Evolutionary conservation across 2,329 filamentous ascomycete genomes (phyloP).

Genomic region (Trichoderma polysporum): DNA sequence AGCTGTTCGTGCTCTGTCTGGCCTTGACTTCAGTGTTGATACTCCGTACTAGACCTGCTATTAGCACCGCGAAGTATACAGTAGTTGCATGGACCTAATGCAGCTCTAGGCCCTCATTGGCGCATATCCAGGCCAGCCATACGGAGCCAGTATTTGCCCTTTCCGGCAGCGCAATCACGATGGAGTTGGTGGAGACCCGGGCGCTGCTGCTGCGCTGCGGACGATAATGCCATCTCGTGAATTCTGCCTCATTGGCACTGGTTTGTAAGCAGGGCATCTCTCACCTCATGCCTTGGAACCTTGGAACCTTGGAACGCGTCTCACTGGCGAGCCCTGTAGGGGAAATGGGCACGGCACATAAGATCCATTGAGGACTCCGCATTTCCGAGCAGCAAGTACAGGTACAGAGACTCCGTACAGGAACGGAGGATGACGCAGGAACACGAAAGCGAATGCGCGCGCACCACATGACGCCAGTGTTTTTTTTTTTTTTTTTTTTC

Average conservation of each 20-base stretch:
- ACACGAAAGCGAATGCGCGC: constrained; percentile 9
- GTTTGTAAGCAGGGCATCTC: constrained; percentile 6
- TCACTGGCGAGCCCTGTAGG: background rate
- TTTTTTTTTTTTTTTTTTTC: too few relatives aligned
- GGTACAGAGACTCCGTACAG: background rate
- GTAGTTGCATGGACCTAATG: background rate
- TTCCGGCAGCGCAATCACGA: background rate
- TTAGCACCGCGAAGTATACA: too few relatives aligned
- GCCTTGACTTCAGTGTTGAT: too few relatives aligned
- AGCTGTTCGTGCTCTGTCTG: background rate
- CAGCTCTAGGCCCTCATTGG: background rate
- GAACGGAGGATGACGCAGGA: background rate
- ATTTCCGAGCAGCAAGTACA: background rate
- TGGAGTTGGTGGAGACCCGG: background rate
- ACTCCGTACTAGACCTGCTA: too few relatives aligned
- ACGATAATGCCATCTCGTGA: background rate
- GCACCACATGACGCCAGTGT: background rate
- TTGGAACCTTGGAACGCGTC: too few relatives aligned
- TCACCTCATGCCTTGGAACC: background rate
- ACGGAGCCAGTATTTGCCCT: background rate
- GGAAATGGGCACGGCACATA: background rate
- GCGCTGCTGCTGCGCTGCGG: background rate
- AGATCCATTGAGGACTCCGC: background rate
- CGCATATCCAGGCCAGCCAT: background rate
- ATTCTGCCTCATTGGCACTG: constrained; percentile 1